These are phyloP conservation scores for Usnea hakonensis DNA, from an alignment of 495 filamentous ascomycete species.

Conservation along the genomic window DNA sequence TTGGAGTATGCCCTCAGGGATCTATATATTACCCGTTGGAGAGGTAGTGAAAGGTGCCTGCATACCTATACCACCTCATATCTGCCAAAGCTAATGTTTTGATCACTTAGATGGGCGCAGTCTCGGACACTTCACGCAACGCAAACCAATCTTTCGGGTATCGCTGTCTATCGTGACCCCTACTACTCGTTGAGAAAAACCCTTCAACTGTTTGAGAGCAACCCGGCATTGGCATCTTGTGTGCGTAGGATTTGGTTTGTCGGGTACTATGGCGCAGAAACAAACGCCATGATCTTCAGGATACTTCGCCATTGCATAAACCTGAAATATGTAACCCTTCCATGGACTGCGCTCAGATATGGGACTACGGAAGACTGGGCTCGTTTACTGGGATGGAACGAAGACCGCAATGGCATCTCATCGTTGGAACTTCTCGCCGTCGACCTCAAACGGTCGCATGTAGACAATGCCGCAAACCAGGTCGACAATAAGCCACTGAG, in stretches of 20 bases:
- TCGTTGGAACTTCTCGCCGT: conserved; percentile 44
- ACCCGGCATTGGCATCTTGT: conserved; percentile 36
- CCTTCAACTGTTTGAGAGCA: conserved; percentile 34
- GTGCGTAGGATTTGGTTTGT: conserved; percentile 49
- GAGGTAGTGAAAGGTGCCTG: conserved; percentile 39
- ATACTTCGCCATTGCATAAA: conserved; percentile 36
- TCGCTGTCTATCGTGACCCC: conserved; percentile 45
- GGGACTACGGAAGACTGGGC: conserved; percentile 39
- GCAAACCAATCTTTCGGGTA: conserved; percentile 32
- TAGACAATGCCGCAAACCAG: conserved; percentile 20
- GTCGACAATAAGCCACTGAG: conserved; percentile 26
- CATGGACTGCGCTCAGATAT: conserved; percentile 46
- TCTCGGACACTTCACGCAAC: conserved; percentile 31
- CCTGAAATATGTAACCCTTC: conserved; percentile 39
- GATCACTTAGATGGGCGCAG: conserved; percentile 27
- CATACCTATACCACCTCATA: background rate
- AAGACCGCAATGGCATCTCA: conserved; percentile 29
- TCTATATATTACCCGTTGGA: conserved; percentile 44
- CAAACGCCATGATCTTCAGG: conserved; percentile 36
- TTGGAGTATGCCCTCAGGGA: conserved; percentile 39
- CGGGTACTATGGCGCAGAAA: conserved; percentile 44
- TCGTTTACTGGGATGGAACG: conserved; percentile 28
- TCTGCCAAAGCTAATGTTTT: background rate
- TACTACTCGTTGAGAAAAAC: conserved; percentile 41
- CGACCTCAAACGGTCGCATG: conserved; percentile 35